Conservation (phyloP, 345 rosid species). For the Kernera saxatilis region DNA sequence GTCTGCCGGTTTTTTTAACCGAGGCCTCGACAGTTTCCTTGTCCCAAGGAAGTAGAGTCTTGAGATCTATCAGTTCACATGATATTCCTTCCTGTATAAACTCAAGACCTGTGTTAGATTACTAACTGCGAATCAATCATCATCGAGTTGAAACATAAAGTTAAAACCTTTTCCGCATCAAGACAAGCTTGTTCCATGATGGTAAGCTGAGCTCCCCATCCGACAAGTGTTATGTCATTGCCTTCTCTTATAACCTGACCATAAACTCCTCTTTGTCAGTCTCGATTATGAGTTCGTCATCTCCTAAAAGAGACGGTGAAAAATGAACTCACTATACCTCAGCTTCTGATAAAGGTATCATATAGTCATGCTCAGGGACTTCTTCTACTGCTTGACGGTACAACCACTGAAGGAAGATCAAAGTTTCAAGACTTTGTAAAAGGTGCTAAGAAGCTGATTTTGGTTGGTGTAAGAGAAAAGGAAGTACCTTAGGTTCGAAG, state of each 20-base stretch:
- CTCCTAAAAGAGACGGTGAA: not conserved
- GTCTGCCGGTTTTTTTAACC: constrained; percentile 78
- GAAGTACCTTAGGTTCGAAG: constrained; percentile 81
- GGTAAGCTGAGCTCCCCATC: constrained; percentile 96
- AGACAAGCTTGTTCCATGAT: constrained; percentile 79
- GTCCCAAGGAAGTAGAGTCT: constrained; percentile 86
- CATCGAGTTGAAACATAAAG: not conserved
- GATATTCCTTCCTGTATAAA: constrained; percentile 73
- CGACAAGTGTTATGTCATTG: constrained; percentile 79
- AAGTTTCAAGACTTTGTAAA: not conserved
- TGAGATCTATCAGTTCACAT: constrained; percentile 82
- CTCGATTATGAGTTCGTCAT: constrained; percentile 6
- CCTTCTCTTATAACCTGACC: constrained; percentile 75
- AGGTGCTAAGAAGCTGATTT: not conserved
- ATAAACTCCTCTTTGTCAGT: constrained; percentile 5
- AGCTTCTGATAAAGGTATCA: constrained; percentile 84
- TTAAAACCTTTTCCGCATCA: constrained; percentile 63
- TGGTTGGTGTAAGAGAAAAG: not conserved
- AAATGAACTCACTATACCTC: constrained; percentile 44
- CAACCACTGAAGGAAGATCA: constrained; percentile 54
- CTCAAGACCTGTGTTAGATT: not conserved
- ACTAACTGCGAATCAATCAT: not conserved
- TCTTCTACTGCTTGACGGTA: constrained; percentile 84
- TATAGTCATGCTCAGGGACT: constrained; percentile 86
- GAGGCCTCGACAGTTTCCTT: constrained; percentile 85